Evolutionary conservation across 2,329 filamentous ascomycete species (phyloP), one percentile per base, ranked within the genome.

Genomic region (Stachybotrys chlorohalonatus): DNA sequence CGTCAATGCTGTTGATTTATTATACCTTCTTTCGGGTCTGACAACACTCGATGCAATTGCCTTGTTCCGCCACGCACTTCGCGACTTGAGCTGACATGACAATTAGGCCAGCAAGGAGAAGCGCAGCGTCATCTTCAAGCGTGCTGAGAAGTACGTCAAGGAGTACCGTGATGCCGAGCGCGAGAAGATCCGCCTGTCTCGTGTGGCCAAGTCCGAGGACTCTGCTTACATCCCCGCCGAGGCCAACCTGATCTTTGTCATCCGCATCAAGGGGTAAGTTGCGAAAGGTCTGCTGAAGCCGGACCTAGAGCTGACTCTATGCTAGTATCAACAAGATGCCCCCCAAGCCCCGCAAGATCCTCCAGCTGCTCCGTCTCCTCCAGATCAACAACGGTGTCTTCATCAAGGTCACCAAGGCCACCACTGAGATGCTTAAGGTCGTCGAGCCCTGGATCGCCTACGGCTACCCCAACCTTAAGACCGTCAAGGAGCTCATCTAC

Each of bases 381-480:
- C 94, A 99, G 84, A 99, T 99, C 89, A 99, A 99, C 90, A 97
- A 96, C 78, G 94, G 93, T 78, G 90, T 96, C 77, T 99, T 99
- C 81, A 83, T 99, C 79, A 87, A 86, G 72, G 82, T 96, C 72
- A 97, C 92, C 81, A 99, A 97, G 88, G 94, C 94, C 64, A 97
- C 93, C 70, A 80, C 85, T 70, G 90, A 95, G 85, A 96, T 96
- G 91, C 83, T 95, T 73, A 95, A 94, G 83, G 85, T 97, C 65
- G 90, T 99, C 74, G 94, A 99, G 85, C 94, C 94, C 67, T 99
- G 94, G 85, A 87, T 99, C 68, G 93, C 94, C 71, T 99, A 97
- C 77, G 94, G 94, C 76, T 97, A 97, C 83, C 94, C 94, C 77
- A 97, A 96, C 85, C 88, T 97, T 63, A 99, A 99, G 89, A 90